Base-by-base conservation (phyloP, 2,329 filamentous ascomycete species). In the Botrytis cinerea region DNA sequence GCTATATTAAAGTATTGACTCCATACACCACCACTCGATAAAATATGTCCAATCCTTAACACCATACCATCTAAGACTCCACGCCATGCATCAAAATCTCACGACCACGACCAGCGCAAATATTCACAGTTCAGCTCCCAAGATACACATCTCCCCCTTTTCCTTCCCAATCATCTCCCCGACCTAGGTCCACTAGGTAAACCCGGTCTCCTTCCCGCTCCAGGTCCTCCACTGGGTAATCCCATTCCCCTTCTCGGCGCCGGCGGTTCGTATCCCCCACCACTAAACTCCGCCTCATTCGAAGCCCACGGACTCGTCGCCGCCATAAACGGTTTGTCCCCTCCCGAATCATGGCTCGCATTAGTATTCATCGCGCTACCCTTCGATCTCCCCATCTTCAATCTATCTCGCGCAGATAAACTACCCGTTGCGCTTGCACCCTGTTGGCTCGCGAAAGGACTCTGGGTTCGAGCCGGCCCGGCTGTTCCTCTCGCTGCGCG, bases 371-470 rank as follows among this genome's bases (percentile, higher is more conserved):
- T 46, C 54, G 73, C 45, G 79, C 20, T 75, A 77, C 85, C 84
- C 61, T 87, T 88, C 76, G 87, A 86, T 35, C 88, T 86, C 45
- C 88, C 90, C 86, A 94, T 93, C 80, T 94, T 93, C 78, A 98
- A 84, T 77, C 93, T 87, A 78, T 97, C 93, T 83, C 97, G 93
- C 69, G 94, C 94, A 40, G 71, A 73, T 32, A 69, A 48, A 14
- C 45, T 32, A 7, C 64, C 43, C 6, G 64, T 38, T 12, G 63
- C 63, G 32, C 54, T 18, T 14, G 46, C 38, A 12, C 38, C 67
- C 16, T 43, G 40, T 14, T 43, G 40, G 12, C 18, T 61, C 16
- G 66, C 35, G 28, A 68, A 68, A 0, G 48, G 35, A 25, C 28
- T 45, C 32, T 60, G 51, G 5, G 38, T 45, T 45, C 54, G 16